Evolutionary conservation across 108 stramenopile genomes (phyloP).

Genomic region (Cylindrotheca closterium): DNA sequence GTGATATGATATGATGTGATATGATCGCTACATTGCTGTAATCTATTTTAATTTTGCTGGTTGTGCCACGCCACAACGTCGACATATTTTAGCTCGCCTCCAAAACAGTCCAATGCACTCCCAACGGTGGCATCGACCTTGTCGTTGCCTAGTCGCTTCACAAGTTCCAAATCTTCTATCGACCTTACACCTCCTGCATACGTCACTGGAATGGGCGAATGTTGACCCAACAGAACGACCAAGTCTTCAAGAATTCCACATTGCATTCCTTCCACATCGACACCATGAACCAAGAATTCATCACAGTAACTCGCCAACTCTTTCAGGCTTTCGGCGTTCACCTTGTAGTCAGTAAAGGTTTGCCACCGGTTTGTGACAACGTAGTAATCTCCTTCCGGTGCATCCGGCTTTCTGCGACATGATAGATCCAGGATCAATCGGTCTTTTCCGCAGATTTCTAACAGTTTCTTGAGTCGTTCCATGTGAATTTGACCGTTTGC

Average conservation of each 20-base stretch:
- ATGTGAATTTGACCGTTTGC: slow-evolving; percentile 72
- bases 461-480: slow-evolving; percentile 71
- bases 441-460: slow-evolving; percentile 73
- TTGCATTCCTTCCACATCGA: slow-evolving; percentile 96
- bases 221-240: slow-evolving; percentile 81
- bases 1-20: too few species aligned
- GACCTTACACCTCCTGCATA: slow-evolving; percentile 96
- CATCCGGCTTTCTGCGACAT: slow-evolving; percentile 68
- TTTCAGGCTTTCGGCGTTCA: slow-evolving; percentile 64
- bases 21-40: not conserved
- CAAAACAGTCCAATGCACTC: slow-evolving; percentile 96
- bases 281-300: slow-evolving; percentile 98
- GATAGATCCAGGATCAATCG: slow-evolving; percentile 92
- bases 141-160: slow-evolving; percentile 83
- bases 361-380: slow-evolving; percentile 98
- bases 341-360: slow-evolving; percentile 83
- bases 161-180: slow-evolving; percentile 87
- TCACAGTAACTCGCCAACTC: slow-evolving; percentile 81
- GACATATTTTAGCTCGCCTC: slow-evolving; percentile 87
- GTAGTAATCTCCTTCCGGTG: slow-evolving; percentile 45
- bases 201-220: slow-evolving; percentile 91
- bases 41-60: slow-evolving; percentile 41
- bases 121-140: slow-evolving; percentile 97
- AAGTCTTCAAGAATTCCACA: slow-evolving; percentile 94
- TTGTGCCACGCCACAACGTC: slow-evolving; percentile 95